These are phyloP conservation scores for Salix koriyanagi DNA, from an alignment of 345 rosid species.

Conservation along the genomic window DNA sequence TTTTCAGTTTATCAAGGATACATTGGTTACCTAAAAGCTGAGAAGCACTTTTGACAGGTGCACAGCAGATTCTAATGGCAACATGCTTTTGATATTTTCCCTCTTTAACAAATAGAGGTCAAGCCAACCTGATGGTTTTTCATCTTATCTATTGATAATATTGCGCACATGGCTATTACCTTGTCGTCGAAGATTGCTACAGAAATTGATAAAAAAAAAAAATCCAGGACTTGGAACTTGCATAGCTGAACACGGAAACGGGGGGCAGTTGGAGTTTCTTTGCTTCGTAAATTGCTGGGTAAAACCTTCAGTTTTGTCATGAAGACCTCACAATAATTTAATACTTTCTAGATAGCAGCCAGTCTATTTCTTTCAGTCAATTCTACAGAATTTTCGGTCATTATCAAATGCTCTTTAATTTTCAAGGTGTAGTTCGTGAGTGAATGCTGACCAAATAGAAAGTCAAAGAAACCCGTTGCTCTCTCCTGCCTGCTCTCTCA, in stretches of 20 bases:
- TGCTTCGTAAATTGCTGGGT: background rate
- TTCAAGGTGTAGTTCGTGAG: background rate
- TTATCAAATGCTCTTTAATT: background rate
- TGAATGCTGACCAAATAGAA: background rate
- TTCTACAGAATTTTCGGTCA: background rate
- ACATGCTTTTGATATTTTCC: background rate
- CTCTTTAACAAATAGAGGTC: background rate
- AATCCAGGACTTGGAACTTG: too few relatives aligned
- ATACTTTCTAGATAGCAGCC: background rate
- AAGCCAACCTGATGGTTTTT: background rate
- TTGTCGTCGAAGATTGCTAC: background rate
- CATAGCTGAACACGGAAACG: too few relatives aligned
- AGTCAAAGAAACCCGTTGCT: constrained; percentile 16
- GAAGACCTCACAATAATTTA: background rate
- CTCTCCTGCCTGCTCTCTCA: background rate
- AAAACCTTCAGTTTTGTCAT: background rate
- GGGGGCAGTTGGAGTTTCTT: background rate
- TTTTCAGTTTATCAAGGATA: constrained; percentile 8
- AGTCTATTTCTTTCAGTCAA: background rate
- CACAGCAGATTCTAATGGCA: background rate
- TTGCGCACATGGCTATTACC: background rate
- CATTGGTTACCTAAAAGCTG: constrained; percentile 20
- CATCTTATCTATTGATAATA: too few relatives aligned
- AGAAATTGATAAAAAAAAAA: background rate
- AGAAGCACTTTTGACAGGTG: constrained; percentile 7